Base-by-base conservation (phyloP, 257 asterid species). In the Anisodus acutangulus region DNA sequence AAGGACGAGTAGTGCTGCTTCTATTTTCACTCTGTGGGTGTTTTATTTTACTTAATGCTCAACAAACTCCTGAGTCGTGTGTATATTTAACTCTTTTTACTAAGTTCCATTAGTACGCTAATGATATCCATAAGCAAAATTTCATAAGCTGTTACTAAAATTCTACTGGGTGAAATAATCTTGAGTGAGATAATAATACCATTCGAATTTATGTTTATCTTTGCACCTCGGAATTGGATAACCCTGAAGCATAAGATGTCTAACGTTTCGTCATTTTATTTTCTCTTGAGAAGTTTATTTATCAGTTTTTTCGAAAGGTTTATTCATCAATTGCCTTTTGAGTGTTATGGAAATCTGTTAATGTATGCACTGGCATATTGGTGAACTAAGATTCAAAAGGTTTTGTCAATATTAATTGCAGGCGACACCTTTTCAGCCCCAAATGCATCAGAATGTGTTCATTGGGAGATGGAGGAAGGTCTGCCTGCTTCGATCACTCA, bases 371-470 rank as follows among this genome's bases (percentile, higher is more conserved):
- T 82, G 85, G 62, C 66, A 53, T 16, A 53, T 39, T 82, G 79
- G 43, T 67, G 64, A 57, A 71, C 49, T 31, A 31, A 31, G 35
- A 1, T 31, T 31, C 35, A 31, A 31, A 41, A 68, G 69, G 49
- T 68, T 67, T 68, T 54, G 49, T 68, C 68, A 78, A 71, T 84
- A 37, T 78, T 12, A 84, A 85, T 86, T 91, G 89, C 98, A 97
- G 99, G 99, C 99, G 71, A 95, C 98, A 60, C 88, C 94, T 91
- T 97, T 97, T 89, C 99, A 97, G 90, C 97, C 99, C 85, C 99
- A 97, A 91, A 89, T 97, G 87, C 86, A 80, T 84, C 97, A 94
- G 86, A 92, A 94, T 88, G 97, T 97, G 84, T 97, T 82, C 87
- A 85, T 97, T 84, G 99, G 99, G 83, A 92, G 87, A 90, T 97